Evolutionary conservation across 495 filamentous ascomycete species (phyloP), one percentile per base, ranked within the genome.

Genomic region (Hyaloscypha variabilis): DNA sequence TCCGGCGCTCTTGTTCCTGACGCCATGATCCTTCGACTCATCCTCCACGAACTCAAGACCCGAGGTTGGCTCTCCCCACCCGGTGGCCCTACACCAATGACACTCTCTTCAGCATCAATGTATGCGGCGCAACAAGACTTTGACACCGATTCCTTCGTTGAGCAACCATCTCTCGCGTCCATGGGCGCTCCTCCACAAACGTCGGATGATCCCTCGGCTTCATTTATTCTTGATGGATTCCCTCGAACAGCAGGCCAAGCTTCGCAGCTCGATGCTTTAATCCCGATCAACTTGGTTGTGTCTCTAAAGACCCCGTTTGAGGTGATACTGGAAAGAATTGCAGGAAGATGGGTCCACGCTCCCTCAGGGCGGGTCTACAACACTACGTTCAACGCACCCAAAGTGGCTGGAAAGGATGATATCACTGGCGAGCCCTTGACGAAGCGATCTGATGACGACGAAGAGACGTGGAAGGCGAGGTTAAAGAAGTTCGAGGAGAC

Each of bases 191-290:
- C 61, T 61, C 64, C 78, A 19, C 78, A 75, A 34, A 73, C 85
- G 55, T 88, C 87, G 53, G 83, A 95, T 53, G 84, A 87, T 64
- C 88, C 95, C 0, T 78, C 85, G 14, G 91, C 94, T 24, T 96
- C 92, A 19, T 99, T 98, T 75, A 87, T 99, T 66, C 89, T 99
- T 55, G 95, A 99, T 74, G 95, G 95, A 24, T 99, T 98, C 77
- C 95, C 95, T 5, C 90, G 95, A 65, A 99, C 93, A 21, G 88
- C 90, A 2, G 63, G 79, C 2, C 95, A 99, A 77, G 95, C 95
- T 14, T 69, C 78, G 52, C 87, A 86, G 49, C 78, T 99, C 26
- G 94, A 95, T 72, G 77, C 78, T 8, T 81, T 96, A 14, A 86
- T 99, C 36, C 91, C 93, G 3, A 92, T 99, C 69, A 99, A 99